Conservation (phyloP, 352 stramenopile genomes). For the Phytophthora ohioensis region DNA sequence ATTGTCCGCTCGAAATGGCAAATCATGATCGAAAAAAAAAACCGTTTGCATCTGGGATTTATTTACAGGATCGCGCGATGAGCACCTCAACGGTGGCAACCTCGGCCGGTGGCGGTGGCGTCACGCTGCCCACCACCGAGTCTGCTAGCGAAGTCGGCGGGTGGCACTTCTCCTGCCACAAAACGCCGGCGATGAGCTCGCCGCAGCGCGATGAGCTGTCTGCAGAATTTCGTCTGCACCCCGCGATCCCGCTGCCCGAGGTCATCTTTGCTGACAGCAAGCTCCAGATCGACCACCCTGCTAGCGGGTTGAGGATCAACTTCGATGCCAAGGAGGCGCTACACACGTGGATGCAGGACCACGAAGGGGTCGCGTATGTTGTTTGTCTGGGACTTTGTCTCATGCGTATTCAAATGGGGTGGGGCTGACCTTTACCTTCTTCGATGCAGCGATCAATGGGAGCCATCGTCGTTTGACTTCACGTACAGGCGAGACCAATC, state of each 20-base stretch:
- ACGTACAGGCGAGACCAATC: conserved; percentile 54
- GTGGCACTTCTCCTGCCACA: conserved; percentile 55
- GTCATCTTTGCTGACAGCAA: conserved; percentile 62
- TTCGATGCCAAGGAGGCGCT: conserved; percentile 58
- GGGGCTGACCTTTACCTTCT: background rate
- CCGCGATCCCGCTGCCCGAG: conserved; percentile 59
- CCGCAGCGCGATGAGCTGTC: conserved; percentile 40
- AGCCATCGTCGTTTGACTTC: conserved; percentile 63
- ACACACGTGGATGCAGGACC: conserved; percentile 47
- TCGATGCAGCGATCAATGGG: conserved; percentile 26
- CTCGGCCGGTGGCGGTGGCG: background rate
- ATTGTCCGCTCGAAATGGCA: background rate
- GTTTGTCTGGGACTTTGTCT: background rate
- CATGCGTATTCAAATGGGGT: background rate
- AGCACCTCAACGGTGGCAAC: background rate
- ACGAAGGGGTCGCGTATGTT: conserved; percentile 29
- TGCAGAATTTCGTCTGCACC: conserved; percentile 37
- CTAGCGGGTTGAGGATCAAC: conserved; percentile 38
- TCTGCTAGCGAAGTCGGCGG: conserved; percentile 38
- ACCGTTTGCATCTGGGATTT: conserved; percentile 3
- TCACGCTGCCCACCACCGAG: conserved; percentile 9
- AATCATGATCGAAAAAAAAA: conserved; percentile 23
- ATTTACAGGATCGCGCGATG: conserved; percentile 1
- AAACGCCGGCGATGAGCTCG: conserved; percentile 55
- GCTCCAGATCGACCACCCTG: conserved; percentile 42